Evolutionary conservation across 345 rosid genomes (phyloP).

Genomic region (Eucalyptus pauciflora): DNA sequence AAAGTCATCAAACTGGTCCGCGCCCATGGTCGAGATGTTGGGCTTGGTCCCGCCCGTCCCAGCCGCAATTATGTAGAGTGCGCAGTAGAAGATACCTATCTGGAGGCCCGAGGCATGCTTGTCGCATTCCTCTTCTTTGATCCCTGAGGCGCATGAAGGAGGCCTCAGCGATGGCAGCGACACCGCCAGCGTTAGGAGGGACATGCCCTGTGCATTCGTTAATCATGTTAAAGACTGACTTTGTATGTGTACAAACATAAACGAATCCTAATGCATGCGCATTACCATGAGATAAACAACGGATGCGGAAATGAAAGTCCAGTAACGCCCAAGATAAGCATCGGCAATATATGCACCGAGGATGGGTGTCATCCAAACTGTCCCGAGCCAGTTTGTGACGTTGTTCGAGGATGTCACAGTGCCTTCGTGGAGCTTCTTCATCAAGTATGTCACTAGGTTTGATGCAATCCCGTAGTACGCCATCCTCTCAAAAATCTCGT

Average conservation of each 20-base stretch:
- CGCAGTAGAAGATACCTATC: constrained; percentile 26
- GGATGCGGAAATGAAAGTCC: constrained; percentile 42
- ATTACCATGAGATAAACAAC: constrained; percentile 29
- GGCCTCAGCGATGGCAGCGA: constrained; percentile 33
- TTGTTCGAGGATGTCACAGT: not conserved
- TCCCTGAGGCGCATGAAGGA: constrained; percentile 23
- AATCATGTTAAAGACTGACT: not conserved
- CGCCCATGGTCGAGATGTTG: constrained; percentile 59
- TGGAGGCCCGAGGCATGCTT: constrained; percentile 20
- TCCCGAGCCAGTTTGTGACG: not conserved
- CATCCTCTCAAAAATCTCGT: not conserved
- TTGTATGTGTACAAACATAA: not conserved
- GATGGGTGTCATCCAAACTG: not conserved
- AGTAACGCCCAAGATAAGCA: constrained; percentile 45
- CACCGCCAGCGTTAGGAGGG: constrained; percentile 33
- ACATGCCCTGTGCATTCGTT: constrained; percentile 36
- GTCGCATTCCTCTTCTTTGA: constrained; percentile 12
- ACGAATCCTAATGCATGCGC: not conserved
- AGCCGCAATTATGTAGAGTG: constrained; percentile 28
- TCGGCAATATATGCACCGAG: constrained; percentile 58
- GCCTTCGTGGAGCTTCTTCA: not conserved
- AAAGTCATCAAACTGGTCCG: constrained; percentile 52
- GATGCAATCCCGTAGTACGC: constrained; percentile 40
- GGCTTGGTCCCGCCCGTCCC: constrained; percentile 61
- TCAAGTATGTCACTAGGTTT: constrained; percentile 6